phyloP scores from a whole-genome alignment of 768 basidiomycete genomes.

The Pleurotus eryngii region DNA sequence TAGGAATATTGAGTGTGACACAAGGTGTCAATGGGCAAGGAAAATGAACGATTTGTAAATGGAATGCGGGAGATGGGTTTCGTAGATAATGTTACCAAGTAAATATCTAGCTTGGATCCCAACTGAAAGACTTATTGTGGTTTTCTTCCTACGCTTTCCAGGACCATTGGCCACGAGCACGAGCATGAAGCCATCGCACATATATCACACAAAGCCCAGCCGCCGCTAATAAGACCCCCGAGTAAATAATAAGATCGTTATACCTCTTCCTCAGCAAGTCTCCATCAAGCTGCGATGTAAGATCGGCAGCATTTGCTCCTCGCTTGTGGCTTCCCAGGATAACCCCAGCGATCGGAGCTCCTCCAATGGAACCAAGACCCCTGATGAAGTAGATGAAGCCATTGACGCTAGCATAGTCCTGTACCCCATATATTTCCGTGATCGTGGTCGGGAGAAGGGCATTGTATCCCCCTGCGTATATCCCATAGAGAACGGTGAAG shows the following conservation, averaged over 20 bases:
- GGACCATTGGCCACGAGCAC: constrained; percentile 33
- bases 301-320: constrained; percentile 11
- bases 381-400: constrained; percentile 34
- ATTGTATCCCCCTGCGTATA: constrained; percentile 41
- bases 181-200: constrained; percentile 40
- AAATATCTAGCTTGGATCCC: too few relatives aligned
- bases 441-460: constrained; percentile 35
- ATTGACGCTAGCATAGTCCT: constrained; percentile 34
- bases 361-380: constrained; percentile 32
- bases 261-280: constrained; percentile 24
- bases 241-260: constrained; percentile 35
- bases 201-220: constrained; percentile 36
- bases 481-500: constrained; percentile 38
- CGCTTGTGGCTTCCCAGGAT: constrained; percentile 31
- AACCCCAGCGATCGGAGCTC: constrained; percentile 34
- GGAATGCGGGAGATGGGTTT: too few relatives aligned
- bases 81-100: too few relatives aligned
- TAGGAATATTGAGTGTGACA: constrained; percentile 12
- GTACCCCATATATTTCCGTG: constrained; percentile 33
- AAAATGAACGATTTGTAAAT: too few relatives aligned
- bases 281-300: not conserved
- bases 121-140: too few relatives aligned
- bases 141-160: constrained; percentile 32
- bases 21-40: not conserved
- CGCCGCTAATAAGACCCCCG: constrained; percentile 30